A percentile compares a stretch with the other conserved stretches of the same genome.
Conservation (phyloP, 1,284 basidiomycete genomes). For the Puccinia brachypodii region DNA sequence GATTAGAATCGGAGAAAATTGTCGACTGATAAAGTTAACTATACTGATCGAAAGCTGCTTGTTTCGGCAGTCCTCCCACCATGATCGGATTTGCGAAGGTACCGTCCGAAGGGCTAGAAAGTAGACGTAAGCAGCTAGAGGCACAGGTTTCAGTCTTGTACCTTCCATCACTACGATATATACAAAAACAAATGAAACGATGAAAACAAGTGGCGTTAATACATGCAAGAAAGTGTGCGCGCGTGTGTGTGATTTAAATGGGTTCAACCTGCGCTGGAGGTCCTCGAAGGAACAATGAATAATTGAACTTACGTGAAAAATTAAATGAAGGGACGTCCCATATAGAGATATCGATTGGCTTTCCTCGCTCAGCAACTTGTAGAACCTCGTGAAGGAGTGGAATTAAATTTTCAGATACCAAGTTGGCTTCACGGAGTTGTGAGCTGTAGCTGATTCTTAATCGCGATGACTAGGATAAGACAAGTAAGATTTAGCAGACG, state of each 20-base stretch:
- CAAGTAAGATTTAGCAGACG: slow-evolving; percentile 19
- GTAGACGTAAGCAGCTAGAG: slow-evolving; percentile 81
- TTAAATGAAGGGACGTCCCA: slow-evolving; percentile 85
- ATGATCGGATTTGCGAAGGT: slow-evolving; percentile 77
- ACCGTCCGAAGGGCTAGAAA: slow-evolving; percentile 77
- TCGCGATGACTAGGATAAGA: slow-evolving; percentile 67
- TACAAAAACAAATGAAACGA: slow-evolving; percentile 59
- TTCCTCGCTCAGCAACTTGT: slow-evolving; percentile 65
- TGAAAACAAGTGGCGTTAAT: not conserved
- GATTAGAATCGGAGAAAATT: slow-evolving; percentile 89
- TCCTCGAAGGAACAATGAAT: not conserved
- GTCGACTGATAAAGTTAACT: slow-evolving; percentile 73
- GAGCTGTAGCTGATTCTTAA: slow-evolving; percentile 78
- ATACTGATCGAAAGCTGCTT: slow-evolving; percentile 77
- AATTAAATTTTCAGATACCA: slow-evolving; percentile 70
- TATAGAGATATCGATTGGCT: slow-evolving; percentile 71
- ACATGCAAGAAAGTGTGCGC: not conserved
- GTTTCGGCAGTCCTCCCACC: slow-evolving; percentile 85
- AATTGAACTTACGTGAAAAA: slow-evolving; percentile 67
- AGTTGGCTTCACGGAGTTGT: slow-evolving; percentile 71
- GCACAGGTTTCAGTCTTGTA: slow-evolving; percentile 59
- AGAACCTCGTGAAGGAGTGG: slow-evolving; percentile 73
- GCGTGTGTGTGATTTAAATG: slow-evolving; percentile 10
- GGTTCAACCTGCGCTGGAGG: not conserved
- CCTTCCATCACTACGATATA: slow-evolving; percentile 52